Percentiles rank a stretch among this genome's conserved stretches.
phyloP scores from a whole-genome alignment of 345 rosid genomes.

The Hibiscus tridactylites region DNA sequence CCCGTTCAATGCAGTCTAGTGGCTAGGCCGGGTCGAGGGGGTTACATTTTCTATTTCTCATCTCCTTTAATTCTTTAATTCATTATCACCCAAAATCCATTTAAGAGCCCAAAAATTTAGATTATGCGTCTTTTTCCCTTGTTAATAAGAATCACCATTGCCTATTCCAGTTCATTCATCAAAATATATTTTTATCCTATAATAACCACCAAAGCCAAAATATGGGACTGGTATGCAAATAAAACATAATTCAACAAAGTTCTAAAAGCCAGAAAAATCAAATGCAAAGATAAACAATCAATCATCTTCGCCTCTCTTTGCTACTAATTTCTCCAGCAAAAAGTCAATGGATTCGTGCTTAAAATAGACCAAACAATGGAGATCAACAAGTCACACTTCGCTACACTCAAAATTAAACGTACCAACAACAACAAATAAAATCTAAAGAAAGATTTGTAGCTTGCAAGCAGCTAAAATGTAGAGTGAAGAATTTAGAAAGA shows the following conservation, averaged over 20 bases:
- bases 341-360: background rate
- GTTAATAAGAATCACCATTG: too few species aligned
- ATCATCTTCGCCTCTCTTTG: background rate
- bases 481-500: background rate
- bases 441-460: background rate
- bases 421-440: background rate
- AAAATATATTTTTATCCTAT: background rate
- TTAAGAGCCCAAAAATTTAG: too few species aligned
- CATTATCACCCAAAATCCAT: too few species aligned
- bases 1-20: too few species aligned
- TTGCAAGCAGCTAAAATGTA: background rate
- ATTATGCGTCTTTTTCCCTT: too few species aligned
- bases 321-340: slow-evolving; percentile 2
- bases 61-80: too few species aligned
- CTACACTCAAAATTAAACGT: background rate
- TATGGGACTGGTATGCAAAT: background rate
- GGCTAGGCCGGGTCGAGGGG: too few species aligned
- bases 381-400: background rate
- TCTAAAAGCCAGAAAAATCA: background rate
- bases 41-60: too few species aligned
- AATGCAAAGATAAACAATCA: background rate
- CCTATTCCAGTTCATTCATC: background rate
- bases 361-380: background rate
- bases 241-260: background rate
- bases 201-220: background rate